Percentiles rank a stretch among this genome's conserved stretches.
Evolutionary conservation across 1,139 yeast genomes (phyloP).

Genomic region (Pichia kudriavzevii): DNA sequence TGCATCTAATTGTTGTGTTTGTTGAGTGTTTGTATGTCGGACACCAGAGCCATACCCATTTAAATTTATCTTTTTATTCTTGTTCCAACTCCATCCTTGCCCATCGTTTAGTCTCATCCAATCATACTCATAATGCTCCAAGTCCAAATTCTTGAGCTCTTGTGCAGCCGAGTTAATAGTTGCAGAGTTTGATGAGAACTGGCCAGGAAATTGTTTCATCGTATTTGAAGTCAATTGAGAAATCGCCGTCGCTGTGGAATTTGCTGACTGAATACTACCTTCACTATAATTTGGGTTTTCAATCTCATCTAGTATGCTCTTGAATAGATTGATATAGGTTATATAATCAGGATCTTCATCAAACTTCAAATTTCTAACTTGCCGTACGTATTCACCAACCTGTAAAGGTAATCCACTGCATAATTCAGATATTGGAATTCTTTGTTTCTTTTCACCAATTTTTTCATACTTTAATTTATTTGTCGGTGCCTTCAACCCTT

Average conservation of each 20-base stretch:
- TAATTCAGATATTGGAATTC: conserved; percentile 64
- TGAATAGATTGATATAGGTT: conserved; percentile 68
- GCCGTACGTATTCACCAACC: conserved; percentile 76
- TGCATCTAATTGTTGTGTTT: conserved; percentile 8
- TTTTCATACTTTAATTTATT: conserved; percentile 77
- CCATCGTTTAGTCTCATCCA: conserved; percentile 94
- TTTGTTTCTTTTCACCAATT: conserved; percentile 36
- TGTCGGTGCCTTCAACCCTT: conserved; percentile 66
- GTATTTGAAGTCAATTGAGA: no score
- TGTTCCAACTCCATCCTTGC: conserved; percentile 80
- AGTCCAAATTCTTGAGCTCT: not conserved
- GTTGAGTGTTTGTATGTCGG: conserved; percentile 13
- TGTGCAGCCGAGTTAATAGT: not conserved
- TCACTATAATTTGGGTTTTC: conserved; percentile 35
- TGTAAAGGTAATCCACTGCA: conserved; percentile 82
- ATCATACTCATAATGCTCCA: conserved; percentile 72
- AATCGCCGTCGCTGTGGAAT: no score
- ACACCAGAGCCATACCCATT: conserved; percentile 72
- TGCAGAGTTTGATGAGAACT: no score
- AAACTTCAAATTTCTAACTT: conserved; percentile 71
- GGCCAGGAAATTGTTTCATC: no score
- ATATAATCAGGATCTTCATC: conserved; percentile 42
- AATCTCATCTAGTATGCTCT: conserved; percentile 61
- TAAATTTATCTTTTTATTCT: conserved; percentile 80
- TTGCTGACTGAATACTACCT: no score